A percentile compares a stretch with the other conserved stretches of the same genome.
Evolutionary conservation across 2,329 filamentous ascomycete genomes (phyloP).

Genomic region (Atkinsonella texensis): DNA sequence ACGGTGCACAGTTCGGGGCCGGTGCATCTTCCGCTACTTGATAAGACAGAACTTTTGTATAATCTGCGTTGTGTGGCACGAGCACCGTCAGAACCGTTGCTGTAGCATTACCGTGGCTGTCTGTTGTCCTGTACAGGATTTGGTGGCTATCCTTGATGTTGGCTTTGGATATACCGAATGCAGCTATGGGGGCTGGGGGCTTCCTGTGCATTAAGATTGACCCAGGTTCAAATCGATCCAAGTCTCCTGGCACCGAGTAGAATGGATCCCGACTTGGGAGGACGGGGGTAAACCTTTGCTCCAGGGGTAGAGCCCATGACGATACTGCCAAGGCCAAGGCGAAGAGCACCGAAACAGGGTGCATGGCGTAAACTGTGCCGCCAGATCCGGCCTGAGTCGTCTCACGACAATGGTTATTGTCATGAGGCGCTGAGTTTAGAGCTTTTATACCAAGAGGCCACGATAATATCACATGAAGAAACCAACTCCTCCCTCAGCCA

Average conservation of each 20-base stretch:
- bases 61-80: constrained; percentile 20
- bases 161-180: constrained; percentile 5
- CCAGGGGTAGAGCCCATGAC: neutral
- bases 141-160: constrained; percentile 16
- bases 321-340: neutral
- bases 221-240: constrained; percentile 9
- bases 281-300: neutral
- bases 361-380: neutral
- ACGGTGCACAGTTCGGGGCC: constrained; percentile 21
- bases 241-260: constrained; percentile 6
- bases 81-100: constrained; percentile 27
- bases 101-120: constrained; percentile 22
- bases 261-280: constrained; percentile 1
- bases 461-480: too few species aligned
- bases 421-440: neutral
- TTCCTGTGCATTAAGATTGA: constrained; percentile 12
- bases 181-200: constrained; percentile 12
- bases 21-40: constrained; percentile 29
- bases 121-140: constrained; percentile 27
- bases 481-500: too few species aligned
- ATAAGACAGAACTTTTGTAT: constrained; percentile 25
- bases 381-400: neutral
- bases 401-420: neutral
- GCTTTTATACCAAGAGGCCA: neutral
- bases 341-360: neutral